These are phyloP conservation scores for Stephania cephalantha DNA, from an alignment of 164 flowering plant species.

Conservation along the genomic window DNA sequence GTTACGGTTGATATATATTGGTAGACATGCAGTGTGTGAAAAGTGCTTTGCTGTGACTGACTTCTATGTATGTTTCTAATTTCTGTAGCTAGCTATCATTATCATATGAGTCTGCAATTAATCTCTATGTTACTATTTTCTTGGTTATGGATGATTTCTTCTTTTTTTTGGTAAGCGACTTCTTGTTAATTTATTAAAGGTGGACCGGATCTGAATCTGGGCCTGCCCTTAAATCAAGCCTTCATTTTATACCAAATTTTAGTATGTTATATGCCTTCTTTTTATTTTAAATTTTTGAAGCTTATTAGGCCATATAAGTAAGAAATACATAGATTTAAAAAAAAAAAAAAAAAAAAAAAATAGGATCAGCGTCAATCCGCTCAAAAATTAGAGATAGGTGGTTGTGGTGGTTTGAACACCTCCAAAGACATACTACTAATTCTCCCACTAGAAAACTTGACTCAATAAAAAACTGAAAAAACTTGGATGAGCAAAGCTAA, in stretches of 20 bases:
- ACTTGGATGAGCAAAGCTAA: too few species aligned
- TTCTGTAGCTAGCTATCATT: neutral
- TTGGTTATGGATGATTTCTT: neutral
- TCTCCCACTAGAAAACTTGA: too few species aligned
- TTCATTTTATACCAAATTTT: neutral
- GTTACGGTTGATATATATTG: neutral
- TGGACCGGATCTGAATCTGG: neutral
- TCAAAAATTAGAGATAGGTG: too few species aligned
- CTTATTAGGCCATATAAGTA: too few species aligned
- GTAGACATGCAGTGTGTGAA: neutral
- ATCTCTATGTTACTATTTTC: neutral
- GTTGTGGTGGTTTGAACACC: too few species aligned
- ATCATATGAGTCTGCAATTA: neutral
- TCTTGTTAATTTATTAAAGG: neutral
- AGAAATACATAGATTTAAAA: too few species aligned
- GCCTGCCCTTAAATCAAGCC: neutral
- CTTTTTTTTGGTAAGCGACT: neutral
- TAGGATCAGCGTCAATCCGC: too few species aligned
- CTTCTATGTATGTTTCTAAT: neutral
- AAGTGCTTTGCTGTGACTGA: neutral
- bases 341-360: too few species aligned
- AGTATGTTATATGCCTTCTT: neutral
- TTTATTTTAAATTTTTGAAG: too few species aligned
- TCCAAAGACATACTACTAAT: too few species aligned
- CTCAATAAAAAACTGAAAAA: too few species aligned